phyloP scores from a whole-genome alignment of 2,329 filamentous ascomycete species.

The Akanthomyces lecanii region DNA sequence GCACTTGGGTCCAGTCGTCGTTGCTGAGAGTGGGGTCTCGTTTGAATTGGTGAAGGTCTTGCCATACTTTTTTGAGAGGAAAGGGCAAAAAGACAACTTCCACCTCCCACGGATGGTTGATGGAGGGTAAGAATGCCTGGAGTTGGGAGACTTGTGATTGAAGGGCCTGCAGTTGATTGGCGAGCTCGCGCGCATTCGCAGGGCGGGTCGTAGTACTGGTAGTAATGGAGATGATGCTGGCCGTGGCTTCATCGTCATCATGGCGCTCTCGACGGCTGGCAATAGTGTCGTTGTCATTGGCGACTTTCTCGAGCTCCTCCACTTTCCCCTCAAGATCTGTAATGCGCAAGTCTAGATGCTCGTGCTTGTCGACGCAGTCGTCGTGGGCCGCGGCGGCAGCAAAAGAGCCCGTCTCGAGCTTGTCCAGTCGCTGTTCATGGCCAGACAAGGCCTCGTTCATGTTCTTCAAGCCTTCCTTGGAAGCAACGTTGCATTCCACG shows the following conservation, averaged over 20 bases:
- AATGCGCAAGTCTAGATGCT: slow-evolving; percentile 62
- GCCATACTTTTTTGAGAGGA: slow-evolving; percentile 53
- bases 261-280: slow-evolving; percentile 34
- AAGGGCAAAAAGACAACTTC: slow-evolving; percentile 76
- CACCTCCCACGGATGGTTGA: slow-evolving; percentile 63
- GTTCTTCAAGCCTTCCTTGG: slow-evolving; percentile 39
- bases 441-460: slow-evolving; percentile 51
- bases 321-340: slow-evolving; percentile 64
- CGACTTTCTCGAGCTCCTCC: slow-evolving; percentile 55
- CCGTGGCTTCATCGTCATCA: slow-evolving; percentile 40
- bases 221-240: slow-evolving; percentile 44
- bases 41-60: slow-evolving; percentile 46
- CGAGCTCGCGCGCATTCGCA: slow-evolving; percentile 43
- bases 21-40: slow-evolving; percentile 31
- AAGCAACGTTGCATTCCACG: slow-evolving; percentile 21
- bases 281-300: slow-evolving; percentile 42
- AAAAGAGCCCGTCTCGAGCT: slow-evolving; percentile 67
- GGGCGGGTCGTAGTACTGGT: slow-evolving; percentile 40
- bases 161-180: slow-evolving; percentile 46
- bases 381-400: slow-evolving; percentile 58
- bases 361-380: slow-evolving; percentile 64
- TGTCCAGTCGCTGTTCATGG: slow-evolving; percentile 62
- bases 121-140: slow-evolving; percentile 59
- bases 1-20: slow-evolving; percentile 55
- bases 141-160: slow-evolving; percentile 51